Evolutionary conservation across 2,329 filamentous ascomycete species (phyloP), one percentile per base, ranked within the genome.

Genomic region (Pyrenophora teres): DNA sequence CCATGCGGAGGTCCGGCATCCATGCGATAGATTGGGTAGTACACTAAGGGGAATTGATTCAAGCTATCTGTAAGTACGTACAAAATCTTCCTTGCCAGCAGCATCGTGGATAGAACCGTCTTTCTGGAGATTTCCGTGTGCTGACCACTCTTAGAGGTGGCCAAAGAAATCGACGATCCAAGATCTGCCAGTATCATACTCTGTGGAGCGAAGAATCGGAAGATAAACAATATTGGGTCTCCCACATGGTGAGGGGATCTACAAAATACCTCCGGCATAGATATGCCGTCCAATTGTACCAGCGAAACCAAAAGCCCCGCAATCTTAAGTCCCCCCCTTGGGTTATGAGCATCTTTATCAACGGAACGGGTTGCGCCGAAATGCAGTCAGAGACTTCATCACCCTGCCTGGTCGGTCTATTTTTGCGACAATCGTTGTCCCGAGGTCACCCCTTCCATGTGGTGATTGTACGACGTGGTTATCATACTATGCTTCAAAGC

Each of bases 341-440:
- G 25, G 8, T 25, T 40, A 9, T 18, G 25, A 47, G 27, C 25
- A 19, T 27, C 18, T 32, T n/a, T 25, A 13, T 15, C 10, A 47
- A 40, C 44, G 44, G 44, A 18, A 35, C 44, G 30, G 44, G 44
- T 47, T 27, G 44, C 27, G 37, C 36, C 44, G 44, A 27, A 32
- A 47, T 40, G 36, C 36, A 47, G n/a, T 37, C n/a, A 32, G n/a
- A 8, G 21, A n/a, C 12, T n/a, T 23, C 25, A 23, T 33, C 44
- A 33, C 36, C 32, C 36, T 35, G 36, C 40, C 36, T 27, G 21
- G 21, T 10, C 9, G 18, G 15, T 16, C n/a, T 16, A 37, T 4
- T 19, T 15, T 33, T 40, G 25, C 36, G 19, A 40, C 44, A 33
- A 40, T 35, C 27, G 32, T 47, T 47, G 13, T 25, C 23, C 44